phyloP scores from a whole-genome alignment of 257 asterid genomes.

The Nicotiana obtusifolia region DNA sequence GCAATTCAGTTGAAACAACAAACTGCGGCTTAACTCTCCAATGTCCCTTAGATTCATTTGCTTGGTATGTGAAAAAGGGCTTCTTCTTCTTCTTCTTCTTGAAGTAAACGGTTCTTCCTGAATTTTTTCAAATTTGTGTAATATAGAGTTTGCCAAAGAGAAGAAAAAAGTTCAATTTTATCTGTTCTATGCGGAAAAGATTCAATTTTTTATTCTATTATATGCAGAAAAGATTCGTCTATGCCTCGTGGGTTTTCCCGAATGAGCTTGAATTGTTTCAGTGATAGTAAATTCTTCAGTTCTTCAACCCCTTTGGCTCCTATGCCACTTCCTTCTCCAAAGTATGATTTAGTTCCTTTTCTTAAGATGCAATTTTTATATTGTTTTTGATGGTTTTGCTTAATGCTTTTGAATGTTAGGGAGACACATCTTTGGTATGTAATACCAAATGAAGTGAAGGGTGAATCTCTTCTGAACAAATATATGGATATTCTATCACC shows the following conservation, averaged over 20 bases:
- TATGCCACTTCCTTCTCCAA: slow-evolving; percentile 48
- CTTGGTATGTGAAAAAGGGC: not conserved
- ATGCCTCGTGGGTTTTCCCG: not conserved
- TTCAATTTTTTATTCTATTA: not conserved
- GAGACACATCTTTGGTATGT: slow-evolving; percentile 84
- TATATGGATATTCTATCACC: slow-evolving; percentile 63
- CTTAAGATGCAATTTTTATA: not conserved
- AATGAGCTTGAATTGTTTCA: slow-evolving; percentile 44
- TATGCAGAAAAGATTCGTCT: not conserved
- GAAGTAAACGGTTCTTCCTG: not conserved
- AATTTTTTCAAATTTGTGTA: not conserved
- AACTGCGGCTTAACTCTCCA: not conserved
- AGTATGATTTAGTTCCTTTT: slow-evolving; percentile 14
- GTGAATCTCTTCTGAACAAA: slow-evolving; percentile 44
- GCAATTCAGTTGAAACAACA: not conserved
- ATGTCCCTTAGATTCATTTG: not conserved
- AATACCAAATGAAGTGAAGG: slow-evolving; percentile 59
- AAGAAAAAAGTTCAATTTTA: not conserved
- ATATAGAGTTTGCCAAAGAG: not conserved
- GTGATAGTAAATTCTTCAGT: slow-evolving; percentile 23
- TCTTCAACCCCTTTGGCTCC: slow-evolving; percentile 38
- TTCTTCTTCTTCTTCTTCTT: no score
- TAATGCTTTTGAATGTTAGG: slow-evolving; percentile 29
- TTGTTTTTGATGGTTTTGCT: not conserved
- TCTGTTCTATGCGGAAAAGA: no score